Evolutionary conservation across 2,329 filamentous ascomycete genomes (phyloP), one percentile per base, ranked within the genome.

Genomic region (Cadophora sp.): DNA sequence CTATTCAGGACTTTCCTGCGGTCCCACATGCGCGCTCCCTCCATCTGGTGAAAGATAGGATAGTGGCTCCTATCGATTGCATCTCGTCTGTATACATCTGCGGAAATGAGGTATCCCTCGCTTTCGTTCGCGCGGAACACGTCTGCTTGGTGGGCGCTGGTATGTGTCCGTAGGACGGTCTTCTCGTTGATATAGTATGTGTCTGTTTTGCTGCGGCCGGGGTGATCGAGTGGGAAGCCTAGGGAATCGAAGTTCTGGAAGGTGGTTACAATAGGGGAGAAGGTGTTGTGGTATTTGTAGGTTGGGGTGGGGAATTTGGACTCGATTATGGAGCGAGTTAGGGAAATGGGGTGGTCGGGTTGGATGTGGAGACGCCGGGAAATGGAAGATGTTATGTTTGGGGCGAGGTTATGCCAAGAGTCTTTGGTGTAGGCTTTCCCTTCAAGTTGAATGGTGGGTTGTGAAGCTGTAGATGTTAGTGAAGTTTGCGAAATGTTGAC

Each of bases 1-100:
- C 84, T 85, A 68, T 80, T 83, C 65, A 82, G 84, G 55, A 86
- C 87, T 78, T 82, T 85, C 31, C 78, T 83, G 11, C 93, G 87
- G 77, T 96, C 91, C 95, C 96, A 99, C 64, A 94, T 91, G 74
- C 91, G 86, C 9, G 95, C 95, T 14, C 94, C 95, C 79, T 99
- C 96, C 94, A 98, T 98, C 82, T 99, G 96, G 81, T 99, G 96
- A 80, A 99, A 99, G 68, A 97, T 89, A 0, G 96, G 96, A 80
- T 98, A 98, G 81, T 99, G 96, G 74, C 91, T 96, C 66, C 92
- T 89, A 80, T 99, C 96, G 76, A 99, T 91, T 66, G 95, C 94
- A 86, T 99, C 96, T 72, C 96, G 87, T 53, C 96, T 89, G 80
- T 98, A 99, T 22, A 99, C 96, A 79, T 99, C 96, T 27, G 95